These are phyloP conservation scores for Rhytidiadelphus loreus DNA, from an alignment of 225 moss, liverwort and hornwort species.

Conservation along the genomic window DNA sequence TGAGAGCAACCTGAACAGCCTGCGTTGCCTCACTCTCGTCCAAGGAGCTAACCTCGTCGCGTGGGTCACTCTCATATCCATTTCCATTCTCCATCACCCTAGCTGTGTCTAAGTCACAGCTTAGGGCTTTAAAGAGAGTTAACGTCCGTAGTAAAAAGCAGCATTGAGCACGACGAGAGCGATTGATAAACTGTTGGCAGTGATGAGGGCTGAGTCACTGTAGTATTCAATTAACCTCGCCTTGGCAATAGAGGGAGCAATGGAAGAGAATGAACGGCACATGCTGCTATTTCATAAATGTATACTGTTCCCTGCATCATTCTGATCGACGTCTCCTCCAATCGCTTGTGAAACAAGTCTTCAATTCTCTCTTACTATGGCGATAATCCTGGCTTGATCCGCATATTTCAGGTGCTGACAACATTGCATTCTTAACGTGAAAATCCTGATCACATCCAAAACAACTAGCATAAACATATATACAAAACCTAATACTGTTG, in stretches of 20 bases:
- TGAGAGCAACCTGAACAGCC: constrained; percentile 80
- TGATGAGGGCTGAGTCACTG: not conserved
- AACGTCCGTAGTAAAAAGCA: not conserved
- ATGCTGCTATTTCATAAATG: not conserved
- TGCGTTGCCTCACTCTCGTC: constrained; percentile 60
- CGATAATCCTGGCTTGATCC: not conserved
- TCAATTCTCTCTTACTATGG: not conserved
- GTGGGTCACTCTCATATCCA: constrained; percentile 15
- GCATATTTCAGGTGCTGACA: not conserved
- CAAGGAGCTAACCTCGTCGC: constrained; percentile 8
- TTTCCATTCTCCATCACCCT: constrained; percentile 44
- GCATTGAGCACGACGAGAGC: constrained; percentile 18
- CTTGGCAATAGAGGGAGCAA: not conserved
- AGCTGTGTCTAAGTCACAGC: constrained; percentile 23
- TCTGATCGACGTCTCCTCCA: not conserved
- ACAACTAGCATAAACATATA: not conserved
- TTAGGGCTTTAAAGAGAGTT: constrained; percentile 1
- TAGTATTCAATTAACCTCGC: not conserved
- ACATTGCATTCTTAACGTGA: not conserved
- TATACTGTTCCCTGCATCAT: not conserved
- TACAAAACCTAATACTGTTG: not conserved
- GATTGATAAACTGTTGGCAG: not conserved
- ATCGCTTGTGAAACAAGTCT: not conserved
- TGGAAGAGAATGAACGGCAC: not conserved
- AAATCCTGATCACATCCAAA: not conserved